Conservation (phyloP, 2,329 filamentous ascomycete species). For the Epichloe bromicola region DNA sequence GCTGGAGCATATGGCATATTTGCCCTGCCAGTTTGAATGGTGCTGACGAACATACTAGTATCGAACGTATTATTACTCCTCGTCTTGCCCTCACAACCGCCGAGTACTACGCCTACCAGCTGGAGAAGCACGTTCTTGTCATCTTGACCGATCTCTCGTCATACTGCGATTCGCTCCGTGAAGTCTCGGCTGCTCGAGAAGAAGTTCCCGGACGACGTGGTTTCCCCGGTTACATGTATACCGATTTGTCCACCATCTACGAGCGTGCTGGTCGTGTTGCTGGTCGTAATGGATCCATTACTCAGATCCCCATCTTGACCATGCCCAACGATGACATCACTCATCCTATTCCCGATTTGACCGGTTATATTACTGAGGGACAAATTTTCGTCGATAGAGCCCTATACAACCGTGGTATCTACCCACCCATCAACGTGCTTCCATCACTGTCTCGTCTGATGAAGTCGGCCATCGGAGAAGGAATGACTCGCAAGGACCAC, state of each 20-base stretch:
- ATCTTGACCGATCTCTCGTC: conserved; percentile 96
- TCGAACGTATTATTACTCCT: conserved; percentile 98
- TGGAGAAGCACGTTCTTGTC: conserved; percentile 98
- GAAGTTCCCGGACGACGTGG: conserved; percentile 98
- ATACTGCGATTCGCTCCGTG: conserved; percentile 97
- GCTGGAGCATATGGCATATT: no score
- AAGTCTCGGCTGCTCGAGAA: conserved; percentile 94
- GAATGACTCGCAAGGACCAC: conserved; percentile 92
- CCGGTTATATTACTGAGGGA: conserved; percentile 97
- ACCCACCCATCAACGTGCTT: conserved; percentile 96
- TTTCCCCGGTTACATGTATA: conserved; percentile 99
- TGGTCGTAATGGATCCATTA: conserved; percentile 95
- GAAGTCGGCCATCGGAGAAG: conserved; percentile 98
- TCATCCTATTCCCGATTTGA: conserved; percentile 96
- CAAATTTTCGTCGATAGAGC: conserved; percentile 96
- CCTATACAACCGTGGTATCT: conserved; percentile 91
- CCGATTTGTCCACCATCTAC: conserved; percentile 99
- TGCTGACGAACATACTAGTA: conserved; percentile 37
- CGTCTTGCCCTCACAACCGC: conserved; percentile 95
- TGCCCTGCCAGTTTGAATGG: not conserved
- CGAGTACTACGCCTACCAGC: conserved; percentile 99
- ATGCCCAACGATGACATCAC: conserved; percentile 99
- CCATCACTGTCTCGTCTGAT: conserved; percentile 97
- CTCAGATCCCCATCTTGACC: conserved; percentile 95
- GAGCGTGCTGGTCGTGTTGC: conserved; percentile 96